Evolutionary conservation across 2,329 filamentous ascomycete species (phyloP).

Genomic region (Metarhizium robertsii): DNA sequence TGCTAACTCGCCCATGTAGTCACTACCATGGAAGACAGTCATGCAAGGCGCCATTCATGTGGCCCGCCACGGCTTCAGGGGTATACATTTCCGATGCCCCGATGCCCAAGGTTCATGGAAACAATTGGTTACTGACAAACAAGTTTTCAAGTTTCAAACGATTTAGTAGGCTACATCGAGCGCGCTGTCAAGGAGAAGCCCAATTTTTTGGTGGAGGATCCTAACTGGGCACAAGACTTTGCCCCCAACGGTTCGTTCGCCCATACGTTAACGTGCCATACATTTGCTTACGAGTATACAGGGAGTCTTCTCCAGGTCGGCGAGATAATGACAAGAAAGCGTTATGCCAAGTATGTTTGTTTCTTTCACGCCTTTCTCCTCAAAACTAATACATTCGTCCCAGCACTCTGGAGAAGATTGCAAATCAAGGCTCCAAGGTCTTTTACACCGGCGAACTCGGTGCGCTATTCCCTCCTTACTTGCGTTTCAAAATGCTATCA

Average conservation of each 20-base stretch:
- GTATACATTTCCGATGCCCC: slow-evolving; percentile 15
- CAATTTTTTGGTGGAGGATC: slow-evolving; percentile 65
- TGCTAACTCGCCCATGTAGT: slow-evolving; percentile 16
- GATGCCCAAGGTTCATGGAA: neutral
- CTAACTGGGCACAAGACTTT: slow-evolving; percentile 80
- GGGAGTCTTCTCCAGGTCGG: slow-evolving; percentile 60
- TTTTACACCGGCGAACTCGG: slow-evolving; percentile 66
- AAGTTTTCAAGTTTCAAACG: slow-evolving; percentile 47
- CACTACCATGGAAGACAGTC: slow-evolving; percentile 60
- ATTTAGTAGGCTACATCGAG: slow-evolving; percentile 66
- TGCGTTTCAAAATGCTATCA: neutral
- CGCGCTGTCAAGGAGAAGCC: slow-evolving; percentile 25
- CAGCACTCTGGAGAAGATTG: slow-evolving; percentile 66
- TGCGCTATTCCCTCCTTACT: slow-evolving; percentile 7
- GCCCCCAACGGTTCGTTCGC: slow-evolving; percentile 57
- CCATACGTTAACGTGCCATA: neutral
- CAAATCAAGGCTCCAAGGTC: slow-evolving; percentile 58
- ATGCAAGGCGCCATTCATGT: slow-evolving; percentile 65
- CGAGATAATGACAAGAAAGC: slow-evolving; percentile 69
- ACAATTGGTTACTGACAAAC: neutral
- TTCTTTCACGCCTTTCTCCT: neutral
- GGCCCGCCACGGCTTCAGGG: slow-evolving; percentile 62
- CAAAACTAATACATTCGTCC: neutral
- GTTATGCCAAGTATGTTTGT: slow-evolving; percentile 52
- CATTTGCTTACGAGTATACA: slow-evolving; percentile 10